Evolutionary conservation across 768 basidiomycete species (phyloP), one percentile per base, ranked within the genome.

Genomic region (Multifurca ochricompacta): DNA sequence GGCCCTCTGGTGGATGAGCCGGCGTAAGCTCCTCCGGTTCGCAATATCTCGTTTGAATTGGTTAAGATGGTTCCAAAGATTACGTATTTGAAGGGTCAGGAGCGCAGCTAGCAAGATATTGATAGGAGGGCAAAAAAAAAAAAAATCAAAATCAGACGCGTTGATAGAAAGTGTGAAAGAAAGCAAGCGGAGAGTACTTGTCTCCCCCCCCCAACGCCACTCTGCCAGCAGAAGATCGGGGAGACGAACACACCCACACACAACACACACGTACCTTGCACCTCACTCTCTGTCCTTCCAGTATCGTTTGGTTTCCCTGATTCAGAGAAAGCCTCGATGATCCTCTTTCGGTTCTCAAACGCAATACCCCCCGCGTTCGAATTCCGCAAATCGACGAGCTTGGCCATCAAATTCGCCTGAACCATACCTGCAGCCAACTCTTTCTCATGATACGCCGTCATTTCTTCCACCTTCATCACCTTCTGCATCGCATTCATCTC

Each of bases 311-410:
- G 77, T 59, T 79, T 84, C 47, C 74, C 75, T 0, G 78, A 75
- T 6, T 76, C 73, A 1, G 93, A 95, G 70, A 98, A 97, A 27
- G 79, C 82, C 13, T 71, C 70, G 27, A 96, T 74, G 57, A 93
- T 85, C 58, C 91, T 76, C 65, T 81, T 74, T 55, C 87, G 75
- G 67, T 96, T 97, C 70, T 92, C 90, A 63, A 78, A 89, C 47
- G 88, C 81, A 58, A 97, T 82, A n/a, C 91, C 91, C 28, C 70
- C 74, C 27, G 91, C 87, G 61, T 87, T 89, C 16, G 95, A 87
- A 64, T 98, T 97, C 59, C 85, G 74, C 62, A 98, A 69, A 70
- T 96, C 92, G 19, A 92, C 70, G 28, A 91, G 69, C 60, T 77
- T 76, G 39, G 85, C 82, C 53, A 96, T 76, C 63, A 69, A 65